Evolutionary conservation across 805 yeast genomes (phyloP), one percentile per base, ranked within the genome.

Genomic region (Zygosaccharomyces bisporus): DNA sequence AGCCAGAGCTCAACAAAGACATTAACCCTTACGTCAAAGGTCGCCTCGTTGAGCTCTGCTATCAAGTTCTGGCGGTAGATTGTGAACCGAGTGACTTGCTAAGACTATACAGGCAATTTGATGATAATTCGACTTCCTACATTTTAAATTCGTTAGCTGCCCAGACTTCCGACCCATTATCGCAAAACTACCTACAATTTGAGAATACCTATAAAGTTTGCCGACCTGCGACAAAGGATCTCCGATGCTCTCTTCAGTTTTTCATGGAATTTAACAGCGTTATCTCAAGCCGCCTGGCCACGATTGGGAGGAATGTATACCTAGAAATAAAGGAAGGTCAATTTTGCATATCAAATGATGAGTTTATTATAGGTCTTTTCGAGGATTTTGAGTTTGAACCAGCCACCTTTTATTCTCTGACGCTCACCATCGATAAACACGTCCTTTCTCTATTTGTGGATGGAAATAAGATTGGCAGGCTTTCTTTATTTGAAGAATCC

Each of bases 261-360:
- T 63, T 63, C 60, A 24, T 67, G 2, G 60, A 57, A 23, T 47
- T 68, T 17, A 60, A 60, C 41, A 53, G 57, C 31, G 43, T 52
- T 3, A 46, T 50, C 1, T 65, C 68, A 4, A 58, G 60, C 30
- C 51, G 64, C 18, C 31, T 69, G 6, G 27, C 64, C 27, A 50
- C 63, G 0, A 41, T 69, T 3, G 60, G 56, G 2, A 43, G 45
- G 4, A 49, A 53, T 24, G 27, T 54, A n/a, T 60, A 51, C 43
- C 25, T 63, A 14, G 68, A 63, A 36, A 48, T 63, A 7, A 58
- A 50, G 36, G 64, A 60, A 25, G 53, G 57, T 1, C 56, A 53
- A 16, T 46, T 61, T 18, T 56, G 59, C 42, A 35, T 62, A 4
- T 56, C 65, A 1, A 58, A 61, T 31, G 61, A 61, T 39, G 63